Evolutionary conservation across 192 early-diverging fungal species (phyloP).

Genomic region (Entophlyctis helioformis): DNA sequence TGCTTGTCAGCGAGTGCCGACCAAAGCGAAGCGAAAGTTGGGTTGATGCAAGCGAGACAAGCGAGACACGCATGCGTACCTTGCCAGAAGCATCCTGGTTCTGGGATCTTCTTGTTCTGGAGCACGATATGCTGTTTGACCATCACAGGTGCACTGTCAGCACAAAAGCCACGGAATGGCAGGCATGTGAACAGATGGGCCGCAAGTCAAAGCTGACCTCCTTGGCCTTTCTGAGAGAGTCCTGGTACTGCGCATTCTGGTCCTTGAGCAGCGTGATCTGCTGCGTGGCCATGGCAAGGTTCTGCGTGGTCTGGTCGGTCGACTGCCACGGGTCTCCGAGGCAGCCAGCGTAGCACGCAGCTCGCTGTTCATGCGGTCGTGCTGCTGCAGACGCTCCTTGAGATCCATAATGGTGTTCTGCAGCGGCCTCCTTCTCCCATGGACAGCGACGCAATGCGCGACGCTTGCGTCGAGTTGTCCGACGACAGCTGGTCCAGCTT

Average conservation of each 20-base stretch:
- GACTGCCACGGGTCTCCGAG: conserved; percentile 19
- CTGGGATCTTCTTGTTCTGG: conserved; percentile 34
- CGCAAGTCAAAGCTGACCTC: conserved; percentile 13
- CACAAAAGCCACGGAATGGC: neutral
- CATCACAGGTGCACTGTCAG: neutral
- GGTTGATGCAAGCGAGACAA: neutral
- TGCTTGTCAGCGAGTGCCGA: neutral
- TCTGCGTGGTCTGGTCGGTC: conserved; percentile 30
- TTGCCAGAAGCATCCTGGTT: conserved; percentile 11
- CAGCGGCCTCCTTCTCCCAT: conserved; percentile 45
- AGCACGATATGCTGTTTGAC: conserved; percentile 19
- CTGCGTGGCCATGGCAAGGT: conserved; percentile 27
- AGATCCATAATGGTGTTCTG: conserved; percentile 34
- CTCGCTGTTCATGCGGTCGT: conserved; percentile 29
- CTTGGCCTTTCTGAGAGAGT: conserved; percentile 33
- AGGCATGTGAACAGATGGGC: neutral
- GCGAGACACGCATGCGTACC: neutral
- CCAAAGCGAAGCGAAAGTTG: neutral
- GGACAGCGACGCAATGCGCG: conserved; percentile 40
- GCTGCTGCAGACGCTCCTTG: conserved; percentile 37
- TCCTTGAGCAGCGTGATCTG: conserved; percentile 24
- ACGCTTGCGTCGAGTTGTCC: conserved; percentile 7
- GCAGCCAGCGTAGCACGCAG: conserved; percentile 24
- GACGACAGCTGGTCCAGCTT: conserved; percentile 17
- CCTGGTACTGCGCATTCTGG: conserved; percentile 29